Conservation (phyloP, 176 grass and related monocot species). For the Paspalum vaginatum region DNA sequence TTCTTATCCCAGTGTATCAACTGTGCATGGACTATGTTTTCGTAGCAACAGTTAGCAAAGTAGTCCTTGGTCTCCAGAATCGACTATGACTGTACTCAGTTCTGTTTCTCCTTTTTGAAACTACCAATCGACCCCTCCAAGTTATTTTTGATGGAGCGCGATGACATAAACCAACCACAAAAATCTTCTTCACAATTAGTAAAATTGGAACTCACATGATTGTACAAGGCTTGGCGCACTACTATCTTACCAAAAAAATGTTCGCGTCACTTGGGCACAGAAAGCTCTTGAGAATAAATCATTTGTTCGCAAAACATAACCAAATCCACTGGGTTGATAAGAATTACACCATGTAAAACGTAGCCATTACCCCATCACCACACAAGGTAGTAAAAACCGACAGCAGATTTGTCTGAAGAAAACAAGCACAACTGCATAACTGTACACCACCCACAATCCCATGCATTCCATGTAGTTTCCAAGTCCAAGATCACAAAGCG, state of each 20-base stretch:
- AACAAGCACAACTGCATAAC: constrained; percentile 37
- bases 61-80: background rate
- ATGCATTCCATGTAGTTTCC: constrained; percentile 13
- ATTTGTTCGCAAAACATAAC: constrained; percentile 26
- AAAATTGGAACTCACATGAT: background rate
- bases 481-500: constrained; percentile 31
- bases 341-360: constrained; percentile 30
- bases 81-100: background rate
- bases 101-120: background rate
- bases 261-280: background rate
- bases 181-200: background rate
- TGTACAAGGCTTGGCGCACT: background rate
- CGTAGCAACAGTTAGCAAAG: background rate
- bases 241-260: constrained; percentile 2
- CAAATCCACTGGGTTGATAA: constrained; percentile 7
- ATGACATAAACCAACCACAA: background rate
- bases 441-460: constrained; percentile 53
- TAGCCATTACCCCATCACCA: constrained; percentile 14
- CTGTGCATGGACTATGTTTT: background rate
- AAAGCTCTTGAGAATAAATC: constrained; percentile 25
- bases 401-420: constrained; percentile 7
- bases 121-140: background rate
- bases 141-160: too few relatives aligned
- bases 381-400: constrained; percentile 33
- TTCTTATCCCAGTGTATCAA: background rate